Evolutionary conservation across 164 flowering plant species (phyloP).

Genomic region (Piper betle): DNA sequence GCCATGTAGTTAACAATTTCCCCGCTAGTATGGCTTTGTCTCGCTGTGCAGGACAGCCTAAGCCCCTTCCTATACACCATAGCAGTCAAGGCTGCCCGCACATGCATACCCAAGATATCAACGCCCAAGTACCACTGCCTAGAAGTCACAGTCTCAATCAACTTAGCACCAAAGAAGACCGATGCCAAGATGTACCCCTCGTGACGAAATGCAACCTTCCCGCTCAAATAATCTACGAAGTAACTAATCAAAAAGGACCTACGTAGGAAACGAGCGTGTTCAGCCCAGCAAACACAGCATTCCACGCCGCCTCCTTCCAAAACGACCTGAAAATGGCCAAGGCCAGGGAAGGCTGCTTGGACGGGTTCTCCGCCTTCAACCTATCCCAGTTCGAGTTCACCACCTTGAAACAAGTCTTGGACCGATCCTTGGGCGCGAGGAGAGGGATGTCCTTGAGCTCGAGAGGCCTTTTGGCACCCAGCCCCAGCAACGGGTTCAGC

Average conservation of each 20-base stretch:
- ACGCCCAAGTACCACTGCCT: slow-evolving; percentile 97
- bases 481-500: slow-evolving; percentile 73
- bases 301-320: slow-evolving; percentile 95
- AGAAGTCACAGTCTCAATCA: slow-evolving; percentile 72
- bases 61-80: slow-evolving; percentile 92
- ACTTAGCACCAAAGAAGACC: slow-evolving; percentile 65
- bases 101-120: slow-evolving; percentile 94
- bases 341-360: slow-evolving; percentile 67
- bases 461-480: slow-evolving; percentile 85
- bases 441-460: slow-evolving; percentile 92
- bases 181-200: slow-evolving; percentile 88
- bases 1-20: slow-evolving; percentile 98
- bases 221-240: slow-evolving; percentile 85
- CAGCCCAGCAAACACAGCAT: slow-evolving; percentile 80
- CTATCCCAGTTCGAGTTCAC: slow-evolving; percentile 88
- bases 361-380: slow-evolving; percentile 51
- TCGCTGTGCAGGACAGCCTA: slow-evolving; percentile 70
- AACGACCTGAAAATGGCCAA: slow-evolving; percentile 78
- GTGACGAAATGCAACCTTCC: slow-evolving; percentile 47
- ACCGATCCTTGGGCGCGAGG: slow-evolving; percentile 73
- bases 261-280: slow-evolving; percentile 86
- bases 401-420: slow-evolving; percentile 66
- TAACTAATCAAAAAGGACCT: slow-evolving; percentile 88
- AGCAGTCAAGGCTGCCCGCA: slow-evolving; percentile 85
- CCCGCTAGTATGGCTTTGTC: slow-evolving; percentile 89